Conservation (phyloP, 2,329 filamentous ascomycete species). For the Alternaria sp. region DNA sequence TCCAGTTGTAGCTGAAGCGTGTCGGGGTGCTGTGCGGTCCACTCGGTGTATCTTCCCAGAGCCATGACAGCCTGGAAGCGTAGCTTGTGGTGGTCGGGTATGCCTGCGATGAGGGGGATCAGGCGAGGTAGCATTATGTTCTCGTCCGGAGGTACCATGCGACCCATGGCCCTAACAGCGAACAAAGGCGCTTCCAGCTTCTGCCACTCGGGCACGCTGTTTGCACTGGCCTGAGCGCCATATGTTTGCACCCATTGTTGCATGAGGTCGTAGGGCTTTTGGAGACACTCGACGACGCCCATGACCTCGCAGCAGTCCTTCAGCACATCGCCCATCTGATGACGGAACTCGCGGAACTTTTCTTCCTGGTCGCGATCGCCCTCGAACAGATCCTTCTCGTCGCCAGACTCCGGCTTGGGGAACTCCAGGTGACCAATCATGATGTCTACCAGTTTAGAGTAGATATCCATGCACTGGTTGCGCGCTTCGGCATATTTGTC, state of each 20-base stretch:
- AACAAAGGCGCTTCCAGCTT: constrained; percentile 94
- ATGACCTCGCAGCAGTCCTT: constrained; percentile 98
- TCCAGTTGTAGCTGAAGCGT: constrained; percentile 91
- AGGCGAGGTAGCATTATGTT: constrained; percentile 85
- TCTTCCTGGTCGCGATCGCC: constrained; percentile 96
- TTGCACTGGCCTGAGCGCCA: constrained; percentile 73
- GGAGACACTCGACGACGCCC: constrained; percentile 87
- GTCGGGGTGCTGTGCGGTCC: constrained; percentile 93
- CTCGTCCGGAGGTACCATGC: constrained; percentile 93
- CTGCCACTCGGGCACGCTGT: constrained; percentile 91
- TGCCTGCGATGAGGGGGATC: constrained; percentile 91
- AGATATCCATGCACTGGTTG: constrained; percentile 78
- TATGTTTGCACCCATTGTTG: constrained; percentile 88
- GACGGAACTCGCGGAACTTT: constrained; percentile 94
- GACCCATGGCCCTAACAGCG: constrained; percentile 92
- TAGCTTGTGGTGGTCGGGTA: constrained; percentile 96
- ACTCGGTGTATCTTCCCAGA: constrained; percentile 93
- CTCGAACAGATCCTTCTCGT: constrained; percentile 86
- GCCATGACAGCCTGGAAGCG: constrained; percentile 99
- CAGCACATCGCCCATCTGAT: constrained; percentile 95
- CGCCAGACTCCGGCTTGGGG: constrained; percentile 74
- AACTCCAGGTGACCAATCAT: constrained; percentile 91
- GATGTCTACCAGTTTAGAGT: constrained; percentile 88
- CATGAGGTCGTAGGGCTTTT: constrained; percentile 85
- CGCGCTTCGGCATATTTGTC: constrained; percentile 88